Conservation (phyloP, 139 green algal genomes). For the Chlorella sorokiniana region DNA sequence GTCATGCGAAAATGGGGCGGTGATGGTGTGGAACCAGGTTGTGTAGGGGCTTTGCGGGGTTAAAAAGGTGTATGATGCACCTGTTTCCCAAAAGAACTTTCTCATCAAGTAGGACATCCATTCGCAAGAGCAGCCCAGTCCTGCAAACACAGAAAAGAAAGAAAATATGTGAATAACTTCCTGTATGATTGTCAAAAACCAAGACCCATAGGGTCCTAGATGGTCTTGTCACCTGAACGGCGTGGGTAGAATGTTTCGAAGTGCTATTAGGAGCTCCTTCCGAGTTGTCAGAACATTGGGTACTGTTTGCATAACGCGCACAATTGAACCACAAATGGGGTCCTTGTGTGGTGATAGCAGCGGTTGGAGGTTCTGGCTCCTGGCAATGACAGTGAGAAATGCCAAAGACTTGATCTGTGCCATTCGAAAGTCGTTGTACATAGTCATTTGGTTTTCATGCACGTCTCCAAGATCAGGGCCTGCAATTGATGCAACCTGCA, state of each 20-base stretch:
- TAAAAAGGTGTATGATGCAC: not conserved
- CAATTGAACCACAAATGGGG: slow-evolving; percentile 42
- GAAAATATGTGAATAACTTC: not conserved
- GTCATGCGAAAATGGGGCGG: not conserved
- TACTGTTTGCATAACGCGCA: slow-evolving; percentile 47
- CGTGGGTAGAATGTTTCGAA: slow-evolving; percentile 72
- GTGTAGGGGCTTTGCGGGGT: not conserved
- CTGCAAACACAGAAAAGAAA: not conserved
- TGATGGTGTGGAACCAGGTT: not conserved
- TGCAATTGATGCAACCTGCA: not conserved
- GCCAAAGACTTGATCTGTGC: slow-evolving; percentile 64
- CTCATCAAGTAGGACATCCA: slow-evolving; percentile 82
- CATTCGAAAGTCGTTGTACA: slow-evolving; percentile 72
- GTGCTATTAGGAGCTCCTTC: slow-evolving; percentile 86
- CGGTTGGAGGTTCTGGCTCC: slow-evolving; percentile 25
- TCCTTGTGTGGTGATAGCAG: slow-evolving; percentile 36
- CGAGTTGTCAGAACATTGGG: slow-evolving; percentile 74
- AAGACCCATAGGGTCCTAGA: not conserved
- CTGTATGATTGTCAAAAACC: not conserved
- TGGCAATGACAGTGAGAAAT: slow-evolving; percentile 60
- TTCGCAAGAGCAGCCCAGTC: slow-evolving; percentile 18
- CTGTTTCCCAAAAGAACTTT: slow-evolving; percentile 71
- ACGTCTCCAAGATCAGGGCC: slow-evolving; percentile 13
- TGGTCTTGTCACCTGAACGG: slow-evolving; percentile 42
- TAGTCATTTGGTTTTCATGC: slow-evolving; percentile 8